A percentile compares a stretch with the other conserved stretches of the same genome.
These are phyloP conservation scores for Stygiomarasmius scandens DNA, from an alignment of 1,284 basidiomycete species.

Conservation along the genomic window DNA sequence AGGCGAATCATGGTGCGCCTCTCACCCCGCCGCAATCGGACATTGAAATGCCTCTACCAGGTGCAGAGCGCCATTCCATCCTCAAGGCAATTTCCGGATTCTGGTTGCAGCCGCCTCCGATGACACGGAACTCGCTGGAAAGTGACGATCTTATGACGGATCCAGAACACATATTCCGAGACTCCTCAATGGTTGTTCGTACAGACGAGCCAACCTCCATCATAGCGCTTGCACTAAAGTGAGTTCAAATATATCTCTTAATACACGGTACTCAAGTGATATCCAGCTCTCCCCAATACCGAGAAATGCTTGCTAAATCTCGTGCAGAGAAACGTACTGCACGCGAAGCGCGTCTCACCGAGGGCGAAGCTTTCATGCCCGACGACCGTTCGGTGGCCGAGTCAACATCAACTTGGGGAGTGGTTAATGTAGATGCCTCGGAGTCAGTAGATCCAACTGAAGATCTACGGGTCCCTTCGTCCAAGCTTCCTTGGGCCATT, in stretches of 20 bases:
- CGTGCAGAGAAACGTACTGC: constrained; percentile 72
- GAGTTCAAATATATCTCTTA: constrained; percentile 24
- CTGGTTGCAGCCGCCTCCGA: constrained; percentile 64
- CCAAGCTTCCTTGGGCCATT: constrained; percentile 78
- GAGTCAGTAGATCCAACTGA: constrained; percentile 74
- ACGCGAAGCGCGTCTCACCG: constrained; percentile 67
- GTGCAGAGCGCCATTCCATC: constrained; percentile 74
- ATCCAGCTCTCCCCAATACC: constrained; percentile 82
- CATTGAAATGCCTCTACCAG: constrained; percentile 48
- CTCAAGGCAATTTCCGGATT: constrained; percentile 87
- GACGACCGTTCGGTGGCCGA: constrained; percentile 80
- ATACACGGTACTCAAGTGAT: constrained; percentile 3
- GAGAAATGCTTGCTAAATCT: constrained; percentile 80
- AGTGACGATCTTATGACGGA: constrained; percentile 69
- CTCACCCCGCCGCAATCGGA: constrained; percentile 59
- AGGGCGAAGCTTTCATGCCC: constrained; percentile 84
- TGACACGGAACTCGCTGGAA: constrained; percentile 54
- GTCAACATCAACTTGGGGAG: constrained; percentile 83
- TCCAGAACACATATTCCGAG: constrained; percentile 92
- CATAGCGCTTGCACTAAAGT: constrained; percentile 94
- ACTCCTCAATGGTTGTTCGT: constrained; percentile 93
- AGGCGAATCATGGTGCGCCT: constrained; percentile 41
- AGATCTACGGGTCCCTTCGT: constrained; percentile 74
- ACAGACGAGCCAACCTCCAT: constrained; percentile 99
- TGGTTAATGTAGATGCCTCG: constrained; percentile 74